phyloP scores from a whole-genome alignment of 2,329 filamentous ascomycete genomes.

The Colletotrichum sp. region DNA sequence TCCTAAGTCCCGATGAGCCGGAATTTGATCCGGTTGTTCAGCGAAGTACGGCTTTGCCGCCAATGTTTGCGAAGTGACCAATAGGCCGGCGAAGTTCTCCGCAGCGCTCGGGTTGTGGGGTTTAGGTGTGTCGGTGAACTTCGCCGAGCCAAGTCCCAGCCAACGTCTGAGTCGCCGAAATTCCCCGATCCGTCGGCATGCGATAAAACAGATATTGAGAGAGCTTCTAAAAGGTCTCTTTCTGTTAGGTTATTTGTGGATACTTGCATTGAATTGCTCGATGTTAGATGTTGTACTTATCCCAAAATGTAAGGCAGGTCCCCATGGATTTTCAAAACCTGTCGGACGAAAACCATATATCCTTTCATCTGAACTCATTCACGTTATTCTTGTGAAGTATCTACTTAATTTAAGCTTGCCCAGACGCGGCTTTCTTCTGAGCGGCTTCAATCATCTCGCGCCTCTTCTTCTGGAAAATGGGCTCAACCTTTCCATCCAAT shows the following conservation, averaged over 20 bases:
- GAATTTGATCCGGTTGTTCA: not conserved
- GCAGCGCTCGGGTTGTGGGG: not conserved
- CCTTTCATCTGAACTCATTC: not conserved
- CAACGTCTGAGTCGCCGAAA: not conserved
- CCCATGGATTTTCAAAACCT: accelerated
- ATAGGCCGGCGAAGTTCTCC: not conserved
- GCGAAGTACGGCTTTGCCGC: not conserved
- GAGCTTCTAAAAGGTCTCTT: accelerated
- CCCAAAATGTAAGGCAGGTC: not conserved
- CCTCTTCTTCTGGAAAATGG: not conserved
- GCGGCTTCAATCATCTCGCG: not conserved
- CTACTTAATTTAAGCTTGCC: not conserved
- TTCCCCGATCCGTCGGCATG: not conserved
- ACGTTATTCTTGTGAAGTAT: not conserved
- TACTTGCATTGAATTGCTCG: not conserved
- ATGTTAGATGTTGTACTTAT: accelerated
- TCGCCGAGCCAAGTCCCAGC: not conserved
- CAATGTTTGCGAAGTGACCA: not conserved
- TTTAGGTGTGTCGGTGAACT: not conserved
- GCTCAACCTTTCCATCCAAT: not conserved
- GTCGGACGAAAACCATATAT: accelerated
- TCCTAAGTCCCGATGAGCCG: not conserved
- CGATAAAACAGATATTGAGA: not conserved
- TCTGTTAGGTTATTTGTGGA: not conserved
- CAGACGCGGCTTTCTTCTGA: not conserved